Evolutionary conservation across 257 asterid genomes (phyloP).

Genomic region (Scutellaria barbata): DNA sequence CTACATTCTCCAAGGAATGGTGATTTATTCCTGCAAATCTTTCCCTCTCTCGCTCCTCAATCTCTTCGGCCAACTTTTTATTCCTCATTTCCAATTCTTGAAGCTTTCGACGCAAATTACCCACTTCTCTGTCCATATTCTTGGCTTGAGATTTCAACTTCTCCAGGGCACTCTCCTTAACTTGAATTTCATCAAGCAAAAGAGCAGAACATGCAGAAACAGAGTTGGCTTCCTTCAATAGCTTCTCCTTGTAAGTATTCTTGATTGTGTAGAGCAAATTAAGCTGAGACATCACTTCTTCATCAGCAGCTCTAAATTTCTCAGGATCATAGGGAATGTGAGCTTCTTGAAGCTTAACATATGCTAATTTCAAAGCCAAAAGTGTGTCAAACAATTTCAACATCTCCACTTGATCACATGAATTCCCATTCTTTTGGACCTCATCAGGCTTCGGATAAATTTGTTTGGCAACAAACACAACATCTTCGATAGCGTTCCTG

Average conservation of each 20-base stretch:
- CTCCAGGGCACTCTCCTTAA: slow-evolving; percentile 54
- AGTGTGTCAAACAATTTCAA: slow-evolving; percentile 60
- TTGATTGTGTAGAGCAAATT: slow-evolving; percentile 56
- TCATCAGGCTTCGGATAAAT: slow-evolving; percentile 32
- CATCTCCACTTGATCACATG: slow-evolving; percentile 47
- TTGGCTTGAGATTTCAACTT: slow-evolving; percentile 60
- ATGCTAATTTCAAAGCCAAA: slow-evolving; percentile 63
- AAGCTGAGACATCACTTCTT: slow-evolving; percentile 52
- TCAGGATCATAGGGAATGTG: slow-evolving; percentile 69
- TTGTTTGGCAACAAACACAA: slow-evolving; percentile 34
- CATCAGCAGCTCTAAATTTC: slow-evolving; percentile 66
- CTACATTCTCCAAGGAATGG: slow-evolving; percentile 54
- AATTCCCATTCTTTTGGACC: slow-evolving; percentile 36
- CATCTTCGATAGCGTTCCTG: slow-evolving; percentile 41
- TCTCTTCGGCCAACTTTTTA: slow-evolving; percentile 51
- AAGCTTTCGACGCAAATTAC: slow-evolving; percentile 44
- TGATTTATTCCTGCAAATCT: slow-evolving; percentile 38
- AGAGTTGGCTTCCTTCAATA: slow-evolving; percentile 45
- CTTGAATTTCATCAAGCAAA: slow-evolving; percentile 59
- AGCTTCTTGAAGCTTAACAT: slow-evolving; percentile 82
- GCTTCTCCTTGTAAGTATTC: slow-evolving; percentile 59
- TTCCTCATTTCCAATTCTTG: slow-evolving; percentile 52
- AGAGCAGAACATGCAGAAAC: slow-evolving; percentile 53
- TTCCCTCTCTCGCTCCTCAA: slow-evolving; percentile 47
- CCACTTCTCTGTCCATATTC: slow-evolving; percentile 45